Conservation (phyloP, 495 filamentous ascomycete species). For the Podospora anserina region DNA sequence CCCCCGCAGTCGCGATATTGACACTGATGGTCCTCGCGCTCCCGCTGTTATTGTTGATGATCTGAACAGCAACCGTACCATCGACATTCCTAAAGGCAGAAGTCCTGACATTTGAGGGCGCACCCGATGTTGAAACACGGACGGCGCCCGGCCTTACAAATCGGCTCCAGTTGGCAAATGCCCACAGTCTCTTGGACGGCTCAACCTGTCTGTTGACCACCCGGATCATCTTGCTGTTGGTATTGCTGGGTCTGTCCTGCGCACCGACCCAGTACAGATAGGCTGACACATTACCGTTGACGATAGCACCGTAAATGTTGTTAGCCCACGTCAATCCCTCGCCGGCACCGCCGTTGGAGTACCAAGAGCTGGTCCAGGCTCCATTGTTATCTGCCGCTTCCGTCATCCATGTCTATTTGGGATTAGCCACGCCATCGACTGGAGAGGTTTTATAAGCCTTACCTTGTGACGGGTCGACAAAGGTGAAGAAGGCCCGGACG, state of each 20-base stretch:
- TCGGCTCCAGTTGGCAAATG: constrained; percentile 44
- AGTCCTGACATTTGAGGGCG: constrained; percentile 31
- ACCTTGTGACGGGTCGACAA: constrained; percentile 36
- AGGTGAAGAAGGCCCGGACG: constrained; percentile 35
- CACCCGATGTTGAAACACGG: constrained; percentile 37
- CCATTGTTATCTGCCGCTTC: constrained; percentile 50
- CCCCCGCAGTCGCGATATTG: background rate
- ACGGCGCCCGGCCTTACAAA: constrained; percentile 48
- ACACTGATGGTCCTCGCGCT: background rate
- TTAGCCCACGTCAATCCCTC: constrained; percentile 58
- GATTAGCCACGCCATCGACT: background rate
- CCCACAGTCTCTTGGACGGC: constrained; percentile 47
- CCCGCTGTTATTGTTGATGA: constrained; percentile 51
- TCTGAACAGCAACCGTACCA: constrained; percentile 39
- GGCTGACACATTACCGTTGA: constrained; percentile 42
- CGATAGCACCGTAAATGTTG: constrained; percentile 46
- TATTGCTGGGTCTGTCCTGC: constrained; percentile 35
- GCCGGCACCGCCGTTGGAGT: constrained; percentile 40
- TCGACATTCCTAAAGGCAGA: constrained; percentile 49
- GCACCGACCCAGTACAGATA: constrained; percentile 56
- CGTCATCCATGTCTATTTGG: constrained; percentile 44
- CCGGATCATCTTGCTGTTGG: constrained; percentile 43
- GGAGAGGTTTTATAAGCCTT: background rate
- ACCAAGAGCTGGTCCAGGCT: constrained; percentile 48
- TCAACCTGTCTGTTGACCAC: constrained; percentile 33